Evolutionary conservation across 495 filamentous ascomycete genomes (phyloP), one percentile per base, ranked within the genome.

Genomic region (Chaetomium cochliodes): DNA sequence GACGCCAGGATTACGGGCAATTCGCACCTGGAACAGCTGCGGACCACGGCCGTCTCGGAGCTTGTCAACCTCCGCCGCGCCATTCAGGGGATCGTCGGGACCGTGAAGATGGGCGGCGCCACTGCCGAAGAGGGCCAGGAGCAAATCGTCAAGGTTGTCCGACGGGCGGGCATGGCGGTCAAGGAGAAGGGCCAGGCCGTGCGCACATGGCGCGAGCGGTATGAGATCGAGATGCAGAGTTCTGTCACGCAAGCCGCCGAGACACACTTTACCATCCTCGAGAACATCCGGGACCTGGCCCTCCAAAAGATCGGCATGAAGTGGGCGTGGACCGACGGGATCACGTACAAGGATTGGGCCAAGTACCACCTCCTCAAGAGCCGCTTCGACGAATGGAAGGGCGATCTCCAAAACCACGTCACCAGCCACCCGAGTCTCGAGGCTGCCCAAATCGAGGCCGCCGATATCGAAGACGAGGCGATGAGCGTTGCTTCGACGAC

Each of bases 231-330:
- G 70, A 84, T 90, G 25, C 77, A 87, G 60, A 78, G 79, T 15
- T 82, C 91, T 18, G 87, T 96, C 50, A 85, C 83, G 58, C 83
- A 87, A 44, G 90, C 92, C 11, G 85, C 92, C n/a, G 77, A 91
- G 63, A 89, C 87, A 23, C 96, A 93, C 9, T 84, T 98, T 28
- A 82, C 85, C 61, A 90, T 96, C 41, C 82, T 99, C 42, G 90
- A 94, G 67, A 82, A 85, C 58, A 92, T 97, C 62, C 85, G 91
- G 23, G 92, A 97, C 67, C 81, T 97, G 9, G 92, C 92, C 2
- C 81, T 99, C 9, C 92, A 97, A 71, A 93, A 97, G 71, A 91
- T 99, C 60, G 96, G 96, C 47, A 93, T 96, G 85, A 91, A 94
- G 64, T 99, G 96, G 93, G 92, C 93, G 1, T 96, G 91, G 89